phyloP scores from a whole-genome alignment of 208 protist genomes.

The Spongospora subterranea region DNA sequence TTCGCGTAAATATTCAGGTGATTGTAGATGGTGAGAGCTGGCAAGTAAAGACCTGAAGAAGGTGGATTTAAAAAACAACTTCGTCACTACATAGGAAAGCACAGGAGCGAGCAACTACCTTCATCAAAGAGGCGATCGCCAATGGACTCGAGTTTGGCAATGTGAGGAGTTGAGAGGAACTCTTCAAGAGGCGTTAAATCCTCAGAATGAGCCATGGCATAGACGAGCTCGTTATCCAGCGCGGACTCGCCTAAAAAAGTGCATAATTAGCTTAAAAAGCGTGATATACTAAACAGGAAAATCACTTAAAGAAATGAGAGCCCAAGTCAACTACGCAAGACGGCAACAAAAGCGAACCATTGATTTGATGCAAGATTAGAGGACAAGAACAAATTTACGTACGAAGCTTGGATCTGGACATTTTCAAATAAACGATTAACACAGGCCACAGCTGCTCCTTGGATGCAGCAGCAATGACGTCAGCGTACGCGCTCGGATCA shows the following conservation, averaged over 20 bases:
- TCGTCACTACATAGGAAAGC: neutral
- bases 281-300: too few species aligned
- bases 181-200: constrained; percentile 96
- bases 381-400: neutral
- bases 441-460: constrained; percentile 87
- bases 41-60: constrained; percentile 87
- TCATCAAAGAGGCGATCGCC: constrained; percentile 97
- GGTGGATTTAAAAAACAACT: too few species aligned
- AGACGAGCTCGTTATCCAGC: constrained; percentile 98
- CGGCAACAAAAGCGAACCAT: too few species aligned
- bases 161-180: constrained; percentile 96
- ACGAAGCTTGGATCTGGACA: constrained; percentile 90
- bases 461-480: constrained; percentile 90
- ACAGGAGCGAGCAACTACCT: neutral
- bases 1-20: constrained; percentile 92
- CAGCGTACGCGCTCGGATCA: constrained; percentile 87
- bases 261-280: neutral
- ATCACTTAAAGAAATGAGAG: too few species aligned
- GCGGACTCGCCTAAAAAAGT: constrained; percentile 72
- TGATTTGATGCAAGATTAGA: too few species aligned
- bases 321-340: too few species aligned
- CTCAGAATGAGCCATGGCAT: constrained; percentile 91
- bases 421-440: constrained; percentile 97
- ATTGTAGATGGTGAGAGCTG: constrained; percentile 96
- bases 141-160: constrained; percentile 82